Evolutionary conservation across 768 basidiomycete species (phyloP).

Genomic region (Mycena venus): DNA sequence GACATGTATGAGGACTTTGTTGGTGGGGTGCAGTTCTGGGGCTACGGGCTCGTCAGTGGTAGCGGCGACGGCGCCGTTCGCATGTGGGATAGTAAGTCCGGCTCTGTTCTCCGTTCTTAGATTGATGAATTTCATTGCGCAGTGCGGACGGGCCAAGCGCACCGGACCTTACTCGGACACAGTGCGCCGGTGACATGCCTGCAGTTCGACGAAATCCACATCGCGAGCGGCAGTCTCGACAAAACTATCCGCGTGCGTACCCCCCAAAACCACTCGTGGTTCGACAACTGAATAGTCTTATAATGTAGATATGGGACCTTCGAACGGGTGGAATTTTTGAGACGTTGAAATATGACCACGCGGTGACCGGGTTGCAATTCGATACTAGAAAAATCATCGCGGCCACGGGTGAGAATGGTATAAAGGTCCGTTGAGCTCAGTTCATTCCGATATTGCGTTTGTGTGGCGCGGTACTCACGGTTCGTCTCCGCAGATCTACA

Average conservation of each 20-base stretch:
- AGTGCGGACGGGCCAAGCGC: constrained; percentile 99
- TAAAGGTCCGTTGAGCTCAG: constrained; percentile 71
- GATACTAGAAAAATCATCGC: constrained; percentile 94
- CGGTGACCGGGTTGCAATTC: constrained; percentile 93
- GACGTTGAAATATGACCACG: constrained; percentile 90
- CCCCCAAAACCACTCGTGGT: background rate
- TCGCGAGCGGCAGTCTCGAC: constrained; percentile 93
- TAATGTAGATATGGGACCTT: constrained; percentile 93
- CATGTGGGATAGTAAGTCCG: constrained; percentile 98
- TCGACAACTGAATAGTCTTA: no score
- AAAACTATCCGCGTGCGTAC: constrained; percentile 83
- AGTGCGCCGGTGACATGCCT: constrained; percentile 94
- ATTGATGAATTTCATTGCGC: background rate
- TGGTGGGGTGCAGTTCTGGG: constrained; percentile 98
- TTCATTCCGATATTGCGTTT: background rate
- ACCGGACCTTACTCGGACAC: constrained; percentile 93
- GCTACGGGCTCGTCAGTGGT: constrained; percentile 96
- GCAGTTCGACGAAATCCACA: constrained; percentile 96
- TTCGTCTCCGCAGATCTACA: constrained; percentile 79
- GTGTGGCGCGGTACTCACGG: constrained; percentile 3
- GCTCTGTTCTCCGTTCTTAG: no score
- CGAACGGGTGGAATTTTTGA: constrained; percentile 91
- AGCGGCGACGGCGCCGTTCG: constrained; percentile 97
- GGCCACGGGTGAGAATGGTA: constrained; percentile 92
- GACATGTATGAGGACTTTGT: constrained; percentile 98